Evolutionary conservation across 1,284 basidiomycete genomes (phyloP), one percentile per base, ranked within the genome.

Genomic region (Sporisorium reilianum): DNA sequence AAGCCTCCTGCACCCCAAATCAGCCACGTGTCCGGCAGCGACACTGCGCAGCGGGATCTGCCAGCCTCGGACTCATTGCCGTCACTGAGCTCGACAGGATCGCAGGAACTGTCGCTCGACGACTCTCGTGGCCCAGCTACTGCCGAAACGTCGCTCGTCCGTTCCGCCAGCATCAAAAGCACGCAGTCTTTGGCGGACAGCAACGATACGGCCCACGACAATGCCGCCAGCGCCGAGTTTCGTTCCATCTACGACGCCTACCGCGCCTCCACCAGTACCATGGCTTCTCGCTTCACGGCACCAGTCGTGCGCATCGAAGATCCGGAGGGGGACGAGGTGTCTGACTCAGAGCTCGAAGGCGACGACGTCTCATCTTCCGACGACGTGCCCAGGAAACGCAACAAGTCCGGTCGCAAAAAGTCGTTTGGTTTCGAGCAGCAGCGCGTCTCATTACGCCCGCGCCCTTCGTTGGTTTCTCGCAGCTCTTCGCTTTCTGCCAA

Each of bases 371-470:
- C 59, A n/a, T 55, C 63, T 5, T 18, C 36, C 9, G 64, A 58
- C 28, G 70, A 66, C 14, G 11, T 54, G 22, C 75, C 75, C 0
- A 46, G 75, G 5, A 77, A 77, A 55, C 57, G 68, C 34, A 67
- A 57, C 62, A 78, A 75, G 49, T 45, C 59, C 5, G 38, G 28
- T 18, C 55, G 66, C 18, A 64, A 51, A 32, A 55, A 40, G 6
- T 26, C 49, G 8, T 44, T 70, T 22, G 75, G 62, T 45, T 77
- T 75, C 38, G 76, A 78, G 5, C 72, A 74, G 9, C 76, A 78
- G 58, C 68, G 76, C 18, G 76, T 67, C 18, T 26, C 60, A 3
- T 28, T 64, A 25, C 64, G 64, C 9, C 42, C 42, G 0, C 50
- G 56, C 18, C 38, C 55, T n/a, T 46, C 41, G 8, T 14, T 38